Conservation (phyloP, 495 filamentous ascomycete genomes). For the Parmelia sp. region DNA sequence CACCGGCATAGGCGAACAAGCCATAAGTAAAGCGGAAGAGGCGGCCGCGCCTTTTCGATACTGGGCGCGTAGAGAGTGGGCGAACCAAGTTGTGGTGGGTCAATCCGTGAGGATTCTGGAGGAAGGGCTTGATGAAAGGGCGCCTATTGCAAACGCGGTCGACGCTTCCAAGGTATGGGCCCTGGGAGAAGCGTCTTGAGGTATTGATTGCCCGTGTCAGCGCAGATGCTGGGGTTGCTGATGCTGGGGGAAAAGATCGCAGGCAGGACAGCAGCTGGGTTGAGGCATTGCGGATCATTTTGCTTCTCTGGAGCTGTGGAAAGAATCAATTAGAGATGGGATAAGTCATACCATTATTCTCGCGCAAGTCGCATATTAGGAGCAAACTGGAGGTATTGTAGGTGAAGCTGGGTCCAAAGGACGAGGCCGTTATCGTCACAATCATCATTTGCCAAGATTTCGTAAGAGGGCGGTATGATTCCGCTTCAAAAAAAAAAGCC, state of each 20-base stretch:
- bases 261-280: slow-evolving; percentile 14
- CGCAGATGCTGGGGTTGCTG: neutral
- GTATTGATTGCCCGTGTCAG: neutral
- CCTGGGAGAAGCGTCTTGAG: neutral
- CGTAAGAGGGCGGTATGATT: too few relatives aligned
- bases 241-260: neutral
- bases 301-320: neutral
- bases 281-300: slow-evolving; percentile 16
- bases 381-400: too few relatives aligned
- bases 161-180: neutral
- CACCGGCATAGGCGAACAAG: slow-evolving; percentile 50
- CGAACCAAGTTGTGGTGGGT: slow-evolving; percentile 9
- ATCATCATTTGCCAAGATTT: neutral
- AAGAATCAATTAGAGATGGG: neutral
- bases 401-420: neutral
- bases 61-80: slow-evolving; percentile 22
- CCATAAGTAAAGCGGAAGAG: slow-evolving; percentile 41
- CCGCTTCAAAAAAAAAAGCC: too few relatives aligned
- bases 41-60: slow-evolving; percentile 23
- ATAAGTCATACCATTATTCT: neutral
- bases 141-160: neutral
- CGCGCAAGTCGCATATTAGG: too few relatives aligned
- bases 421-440: neutral
- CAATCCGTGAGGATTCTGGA: neutral
- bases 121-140: neutral